Conservation (phyloP, 2,329 filamentous ascomycete genomes). For the Pleoardoris graminearum region DNA sequence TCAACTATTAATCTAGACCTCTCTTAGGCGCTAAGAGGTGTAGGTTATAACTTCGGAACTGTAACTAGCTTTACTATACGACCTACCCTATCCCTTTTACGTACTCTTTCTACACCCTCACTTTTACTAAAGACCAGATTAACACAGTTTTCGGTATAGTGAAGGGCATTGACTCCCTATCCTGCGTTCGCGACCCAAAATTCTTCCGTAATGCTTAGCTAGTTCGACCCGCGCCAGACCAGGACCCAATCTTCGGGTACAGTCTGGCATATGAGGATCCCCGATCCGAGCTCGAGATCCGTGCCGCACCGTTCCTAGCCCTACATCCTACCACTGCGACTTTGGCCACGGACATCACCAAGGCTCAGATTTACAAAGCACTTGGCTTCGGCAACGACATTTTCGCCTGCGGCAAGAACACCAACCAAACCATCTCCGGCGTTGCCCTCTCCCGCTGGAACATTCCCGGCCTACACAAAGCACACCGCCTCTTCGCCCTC, state of each 20-base stretch:
- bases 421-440: conserved; percentile 19
- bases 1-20: conserved; percentile 33
- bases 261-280: conserved; percentile 23
- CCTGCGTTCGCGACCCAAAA: conserved; percentile 7
- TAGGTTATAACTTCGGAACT: conserved; percentile 46
- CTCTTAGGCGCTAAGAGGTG: conserved; percentile 47
- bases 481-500: conserved; percentile 16
- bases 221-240: conserved; percentile 5
- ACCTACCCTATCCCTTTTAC: conserved; percentile 4
- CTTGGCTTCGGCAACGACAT: conserved; percentile 17
- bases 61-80: conserved; percentile 21
- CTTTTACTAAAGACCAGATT: conserved; percentile 8
- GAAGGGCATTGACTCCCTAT: conserved; percentile 13
- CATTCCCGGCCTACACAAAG: conserved; percentile 13
- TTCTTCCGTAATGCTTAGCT: conserved; percentile 16
- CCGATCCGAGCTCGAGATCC: conserved; percentile 15
- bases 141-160: conserved; percentile 8
- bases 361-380: conserved; percentile 19
- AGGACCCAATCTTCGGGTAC: conserved; percentile 20
- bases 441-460: conserved; percentile 22
- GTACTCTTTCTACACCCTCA: conserved; percentile 11
- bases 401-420: conserved; percentile 14
- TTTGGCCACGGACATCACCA: conserved; percentile 15
- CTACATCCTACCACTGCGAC: conserved; percentile 13
- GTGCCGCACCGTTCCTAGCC: conserved; percentile 24